Percentiles rank a stretch among this genome's conserved stretches.
phyloP scores from a whole-genome alignment of 2,329 filamentous ascomycete species.

The Cladobotryum mycophilum region DNA sequence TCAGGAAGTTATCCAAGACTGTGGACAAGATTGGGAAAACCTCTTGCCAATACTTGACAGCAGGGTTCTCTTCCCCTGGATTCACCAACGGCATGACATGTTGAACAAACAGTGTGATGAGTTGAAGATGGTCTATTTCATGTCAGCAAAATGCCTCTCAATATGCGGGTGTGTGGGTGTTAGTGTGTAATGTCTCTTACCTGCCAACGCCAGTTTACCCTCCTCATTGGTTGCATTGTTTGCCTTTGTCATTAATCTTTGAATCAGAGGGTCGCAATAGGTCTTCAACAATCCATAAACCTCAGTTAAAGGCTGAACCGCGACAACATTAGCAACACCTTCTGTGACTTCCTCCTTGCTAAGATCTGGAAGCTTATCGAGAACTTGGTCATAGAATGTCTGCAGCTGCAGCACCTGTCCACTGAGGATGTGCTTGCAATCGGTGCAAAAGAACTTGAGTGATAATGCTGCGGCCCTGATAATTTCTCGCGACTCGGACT shows the following conservation, averaged over 20 bases:
- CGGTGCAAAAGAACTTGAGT: conserved; percentile 94
- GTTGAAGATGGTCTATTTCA: conserved; percentile 72
- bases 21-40: conserved; percentile 82
- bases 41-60: conserved; percentile 93
- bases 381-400: conserved; percentile 82
- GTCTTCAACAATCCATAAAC: conserved; percentile 82
- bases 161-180: background rate
- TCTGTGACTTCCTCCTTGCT: conserved; percentile 97
- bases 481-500: conserved; percentile 82
- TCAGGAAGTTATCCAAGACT: conserved; percentile 80
- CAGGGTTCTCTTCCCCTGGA: conserved; percentile 71
- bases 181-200: conserved; percentile 38
- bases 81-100: conserved; percentile 67
- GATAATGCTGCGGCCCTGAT: conserved; percentile 85
- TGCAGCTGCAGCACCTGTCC: conserved; percentile 82
- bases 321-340: conserved; percentile 86
- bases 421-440: conserved; percentile 82
- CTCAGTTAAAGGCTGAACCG: conserved; percentile 73
- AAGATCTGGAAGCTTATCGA: conserved; percentile 75
- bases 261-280: conserved; percentile 87
- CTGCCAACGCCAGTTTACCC: conserved; percentile 78
- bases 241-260: conserved; percentile 78
- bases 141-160: conserved; percentile 14
- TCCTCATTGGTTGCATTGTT: conserved; percentile 78
- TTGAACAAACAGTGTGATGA: conserved; percentile 88